These are phyloP conservation scores for Chamaecrista fasciculata DNA, from an alignment of 306 rosid species.

Conservation along the genomic window DNA sequence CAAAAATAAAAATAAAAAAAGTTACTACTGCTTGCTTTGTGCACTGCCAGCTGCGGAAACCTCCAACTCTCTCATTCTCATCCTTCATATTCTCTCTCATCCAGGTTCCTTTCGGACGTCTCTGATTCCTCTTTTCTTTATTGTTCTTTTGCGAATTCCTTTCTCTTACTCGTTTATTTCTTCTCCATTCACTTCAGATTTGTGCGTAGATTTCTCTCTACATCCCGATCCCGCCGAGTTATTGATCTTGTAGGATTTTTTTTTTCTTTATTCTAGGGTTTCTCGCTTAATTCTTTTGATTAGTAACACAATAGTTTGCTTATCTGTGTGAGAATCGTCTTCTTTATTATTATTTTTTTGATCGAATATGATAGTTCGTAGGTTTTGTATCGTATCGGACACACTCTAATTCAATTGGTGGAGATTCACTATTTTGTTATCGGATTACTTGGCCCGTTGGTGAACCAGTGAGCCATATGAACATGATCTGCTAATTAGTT, in stretches of 20 bases:
- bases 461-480: not conserved
- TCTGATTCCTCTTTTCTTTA: not conserved
- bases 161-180: not conserved
- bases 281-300: slow-evolving; percentile 1
- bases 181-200: slow-evolving; percentile 19
- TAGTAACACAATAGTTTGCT: not conserved
- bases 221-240: not conserved
- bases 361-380: not conserved
- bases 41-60: slow-evolving; percentile 10
- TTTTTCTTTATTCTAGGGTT: slow-evolving; percentile 22
- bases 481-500: not conserved
- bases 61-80: not conserved
- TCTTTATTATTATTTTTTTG: not conserved
- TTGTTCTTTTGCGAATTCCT: not conserved
- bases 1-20: not conserved
- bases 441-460: not conserved
- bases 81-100: slow-evolving; percentile 1
- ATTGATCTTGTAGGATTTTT: not conserved
- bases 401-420: not conserved
- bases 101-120: slow-evolving; percentile 21
- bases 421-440: slow-evolving; percentile 1
- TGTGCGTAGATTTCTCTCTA: not conserved
- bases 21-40: not conserved
- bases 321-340: not conserved
- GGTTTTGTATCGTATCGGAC: not conserved